Evolutionary conservation across 2,329 filamentous ascomycete genomes (phyloP).

Genomic region (Phialophora expanda): DNA sequence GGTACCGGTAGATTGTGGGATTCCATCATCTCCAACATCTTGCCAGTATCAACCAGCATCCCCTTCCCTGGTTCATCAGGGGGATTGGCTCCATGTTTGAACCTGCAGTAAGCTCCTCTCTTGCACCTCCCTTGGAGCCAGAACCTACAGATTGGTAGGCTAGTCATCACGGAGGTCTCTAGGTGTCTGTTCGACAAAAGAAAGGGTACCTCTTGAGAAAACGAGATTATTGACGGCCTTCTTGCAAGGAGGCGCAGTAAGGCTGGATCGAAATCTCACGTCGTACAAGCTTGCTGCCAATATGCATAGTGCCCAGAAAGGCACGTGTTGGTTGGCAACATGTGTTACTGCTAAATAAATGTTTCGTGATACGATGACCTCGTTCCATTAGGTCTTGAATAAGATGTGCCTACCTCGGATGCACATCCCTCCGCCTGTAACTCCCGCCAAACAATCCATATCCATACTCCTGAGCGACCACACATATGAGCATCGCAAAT

Average conservation of each 20-base stretch:
- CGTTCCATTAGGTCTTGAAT: too few species aligned
- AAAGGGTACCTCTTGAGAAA: not conserved
- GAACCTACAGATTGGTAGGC: not conserved
- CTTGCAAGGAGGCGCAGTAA: not conserved
- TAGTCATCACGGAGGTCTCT: not conserved
- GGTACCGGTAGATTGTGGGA: not conserved
- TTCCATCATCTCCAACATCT: not conserved
- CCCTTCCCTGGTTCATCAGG: not conserved
- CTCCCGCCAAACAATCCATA: too few species aligned
- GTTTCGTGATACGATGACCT: too few species aligned
- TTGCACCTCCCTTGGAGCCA: constrained; percentile 4
- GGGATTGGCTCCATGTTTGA: not conserved
- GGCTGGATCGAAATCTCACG: not conserved
- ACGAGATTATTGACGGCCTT: not conserved
- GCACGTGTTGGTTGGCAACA: too few species aligned
- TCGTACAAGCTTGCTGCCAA: not conserved
- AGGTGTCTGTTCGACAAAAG: not conserved
- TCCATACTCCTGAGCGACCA: too few species aligned
- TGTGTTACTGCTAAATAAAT: too few species aligned
- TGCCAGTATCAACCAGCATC: not conserved
- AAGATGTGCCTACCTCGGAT: too few species aligned
- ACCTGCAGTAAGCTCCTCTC: not conserved
- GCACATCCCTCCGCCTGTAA: too few species aligned
- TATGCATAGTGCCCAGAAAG: not conserved
- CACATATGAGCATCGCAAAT: too few species aligned